Percentiles rank a stretch among this genome's conserved stretches.
Evolutionary conservation across 2,329 filamentous ascomycete species (phyloP).

Genomic region (Paecilomyces sp.): DNA sequence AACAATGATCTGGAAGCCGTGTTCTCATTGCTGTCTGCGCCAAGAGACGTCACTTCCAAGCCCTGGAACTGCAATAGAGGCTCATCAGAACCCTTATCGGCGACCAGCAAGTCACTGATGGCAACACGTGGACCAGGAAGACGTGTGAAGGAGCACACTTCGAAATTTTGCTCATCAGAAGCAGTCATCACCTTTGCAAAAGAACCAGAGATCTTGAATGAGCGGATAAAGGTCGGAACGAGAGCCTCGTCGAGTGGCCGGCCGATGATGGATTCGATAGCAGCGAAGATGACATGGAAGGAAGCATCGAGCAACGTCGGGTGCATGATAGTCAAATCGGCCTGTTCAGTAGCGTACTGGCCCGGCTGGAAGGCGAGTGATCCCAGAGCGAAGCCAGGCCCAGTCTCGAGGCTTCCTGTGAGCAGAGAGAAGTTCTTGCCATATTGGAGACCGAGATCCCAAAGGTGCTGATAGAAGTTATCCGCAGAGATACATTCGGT

Average conservation of each 20-base stretch:
- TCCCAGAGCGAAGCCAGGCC: conserved; percentile 12
- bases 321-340: conserved; percentile 10
- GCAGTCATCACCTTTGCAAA: conserved; percentile 5
- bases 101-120: conserved; percentile 9
- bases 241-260: conserved; percentile 12
- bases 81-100: conserved; percentile 7
- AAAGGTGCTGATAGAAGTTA: conserved; percentile 12
- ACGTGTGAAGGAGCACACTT: conserved; percentile 8
- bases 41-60: conserved; percentile 12
- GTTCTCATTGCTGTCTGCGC: conserved; percentile 8
- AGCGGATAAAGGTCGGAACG: conserved; percentile 14
- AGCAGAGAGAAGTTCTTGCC: conserved; percentile 13
- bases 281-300: conserved; percentile 14
- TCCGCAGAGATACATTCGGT: conserved; percentile 6
- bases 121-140: conserved; percentile 12
- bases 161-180: conserved; percentile 6
- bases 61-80: conserved; percentile 12
- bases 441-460: conserved; percentile 12
- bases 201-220: conserved; percentile 12
- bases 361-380: conserved; percentile 10
- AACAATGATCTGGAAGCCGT: conserved; percentile 9
- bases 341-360: conserved; percentile 1
- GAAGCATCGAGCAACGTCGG: conserved; percentile 14
- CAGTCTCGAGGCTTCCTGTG: conserved; percentile 12
- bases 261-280: conserved; percentile 10